These are phyloP conservation scores for Pestalotiopsis fici DNA, from an alignment of 2,329 filamentous ascomycete species.

Conservation along the genomic window DNA sequence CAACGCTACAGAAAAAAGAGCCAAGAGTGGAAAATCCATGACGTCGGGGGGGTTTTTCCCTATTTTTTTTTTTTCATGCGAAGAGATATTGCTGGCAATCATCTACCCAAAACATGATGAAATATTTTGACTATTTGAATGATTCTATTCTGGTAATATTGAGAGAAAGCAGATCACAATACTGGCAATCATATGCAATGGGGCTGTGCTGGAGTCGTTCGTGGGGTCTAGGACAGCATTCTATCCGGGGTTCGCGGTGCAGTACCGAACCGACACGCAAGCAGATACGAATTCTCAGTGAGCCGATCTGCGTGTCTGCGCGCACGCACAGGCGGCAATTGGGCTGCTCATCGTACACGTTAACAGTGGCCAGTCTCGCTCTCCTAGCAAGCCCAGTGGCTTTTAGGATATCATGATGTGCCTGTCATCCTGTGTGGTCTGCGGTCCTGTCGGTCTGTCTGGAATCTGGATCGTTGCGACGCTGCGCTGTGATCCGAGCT, in stretches of 20 bases:
- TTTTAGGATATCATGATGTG: no score
- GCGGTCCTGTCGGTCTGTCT: neutral
- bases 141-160: neutral
- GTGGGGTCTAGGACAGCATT: neutral
- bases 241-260: neutral
- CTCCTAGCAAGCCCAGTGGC: no score
- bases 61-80: neutral
- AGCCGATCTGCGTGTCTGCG: no score
- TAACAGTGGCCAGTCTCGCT: neutral
- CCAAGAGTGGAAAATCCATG: neutral
- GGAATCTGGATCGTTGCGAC: neutral
- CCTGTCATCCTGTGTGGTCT: no score
- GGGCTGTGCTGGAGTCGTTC: slow-evolving; percentile 1
- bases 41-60: neutral
- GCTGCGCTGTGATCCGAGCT: neutral
- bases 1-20: neutral
- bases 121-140: neutral
- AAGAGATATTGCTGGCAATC: neutral
- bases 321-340: no score
- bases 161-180: neutral
- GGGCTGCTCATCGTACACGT: no score
- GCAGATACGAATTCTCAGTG: neutral
- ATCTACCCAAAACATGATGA: neutral
- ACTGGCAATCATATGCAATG: neutral
- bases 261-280: neutral